Evolutionary conservation across 306 rosid genomes (phyloP), one percentile per base, ranked within the genome.

Genomic region (Casuarina cunninghamiana): DNA sequence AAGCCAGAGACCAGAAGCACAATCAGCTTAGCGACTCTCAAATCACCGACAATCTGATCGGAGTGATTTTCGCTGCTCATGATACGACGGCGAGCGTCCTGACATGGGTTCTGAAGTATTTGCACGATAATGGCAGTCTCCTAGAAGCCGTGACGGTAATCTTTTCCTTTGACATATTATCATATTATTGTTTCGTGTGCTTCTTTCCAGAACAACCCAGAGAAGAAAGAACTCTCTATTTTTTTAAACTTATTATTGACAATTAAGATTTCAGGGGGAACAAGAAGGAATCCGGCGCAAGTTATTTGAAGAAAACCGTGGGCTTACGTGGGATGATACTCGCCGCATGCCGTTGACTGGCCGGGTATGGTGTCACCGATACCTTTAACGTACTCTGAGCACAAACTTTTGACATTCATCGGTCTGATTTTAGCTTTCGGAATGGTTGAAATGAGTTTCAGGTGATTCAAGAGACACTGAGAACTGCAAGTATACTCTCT

Each of bases 11-110:
- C 7, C 67, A 73, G 17, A 73, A 79, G 62, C 71, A 16, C 2
- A 19, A 58, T 16, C 55, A 74, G 35, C 82, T 94, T 7, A 89
- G 58, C 72, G 93, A 90, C 67, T 80, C 96, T 78, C 98, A 94
- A 69, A 87, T 94, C 10, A 91, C 94, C 11, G 98, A 94, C 76
- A 94, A 94, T 74, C 81, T 94, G 26, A 90, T 94, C 39, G 98
- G 98, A n/a, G 94, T 94, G 0, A 92, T 94, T 16, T 94, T 94
- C 82, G 98, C 98, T 2, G 98, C 98, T 39, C 98, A 92, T 55
- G 98, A 94, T 41, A 94, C 98, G 32, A 94, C 98, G 5, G 98
- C 98, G 0, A 91, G 96, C 69, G 93, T 81, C 42, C 83, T 94
- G 10, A 91, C 98, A 10, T 94, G 98, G 98, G 58, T 87, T 76